Evolutionary conservation across 179 eudicot genomes (phyloP).

Genomic region (Beta macrorhiza): DNA sequence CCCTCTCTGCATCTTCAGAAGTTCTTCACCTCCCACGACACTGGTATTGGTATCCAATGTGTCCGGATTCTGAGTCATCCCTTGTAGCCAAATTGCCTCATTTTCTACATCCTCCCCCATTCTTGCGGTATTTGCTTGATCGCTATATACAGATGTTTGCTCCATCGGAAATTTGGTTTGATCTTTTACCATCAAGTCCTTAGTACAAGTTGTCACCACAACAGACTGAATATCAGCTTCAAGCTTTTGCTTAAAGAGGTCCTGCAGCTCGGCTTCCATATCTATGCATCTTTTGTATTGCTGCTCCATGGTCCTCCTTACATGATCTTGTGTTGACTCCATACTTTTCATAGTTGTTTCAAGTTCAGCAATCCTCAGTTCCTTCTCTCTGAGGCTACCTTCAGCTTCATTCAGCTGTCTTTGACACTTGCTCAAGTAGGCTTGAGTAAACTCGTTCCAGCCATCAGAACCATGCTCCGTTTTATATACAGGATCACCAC

Average conservation of each 20-base stretch:
- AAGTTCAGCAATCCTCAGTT: constrained; percentile 38
- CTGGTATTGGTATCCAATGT: constrained; percentile 9
- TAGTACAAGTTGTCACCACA: constrained; percentile 40
- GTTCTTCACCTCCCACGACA: constrained; percentile 36
- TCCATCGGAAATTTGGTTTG: constrained; percentile 36
- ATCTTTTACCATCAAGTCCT: constrained; percentile 37
- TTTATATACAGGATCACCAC: constrained; percentile 13
- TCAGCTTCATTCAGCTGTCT: constrained; percentile 49
- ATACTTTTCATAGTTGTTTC: constrained; percentile 34
- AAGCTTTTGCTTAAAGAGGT: constrained; percentile 51
- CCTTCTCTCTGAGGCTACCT: constrained; percentile 39
- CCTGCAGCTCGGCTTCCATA: constrained; percentile 56
- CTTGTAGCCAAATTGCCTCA: constrained; percentile 34
- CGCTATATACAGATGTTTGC: constrained; percentile 33
- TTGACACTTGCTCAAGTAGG: constrained; percentile 33
- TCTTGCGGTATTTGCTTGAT: constrained; percentile 28
- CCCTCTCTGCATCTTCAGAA: constrained; percentile 42
- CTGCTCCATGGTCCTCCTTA: constrained; percentile 17
- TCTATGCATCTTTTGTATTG: constrained; percentile 28
- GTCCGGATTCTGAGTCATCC: constrained; percentile 40
- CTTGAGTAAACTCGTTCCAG: constrained; percentile 30
- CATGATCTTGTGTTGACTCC: constrained; percentile 24
- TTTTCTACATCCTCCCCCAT: constrained; percentile 35
- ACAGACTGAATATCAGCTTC: constrained; percentile 71
- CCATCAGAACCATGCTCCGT: constrained; percentile 27